Conservation (phyloP, 2,329 filamentous ascomycete genomes). For the Aspergillus brasiliensis region DNA sequence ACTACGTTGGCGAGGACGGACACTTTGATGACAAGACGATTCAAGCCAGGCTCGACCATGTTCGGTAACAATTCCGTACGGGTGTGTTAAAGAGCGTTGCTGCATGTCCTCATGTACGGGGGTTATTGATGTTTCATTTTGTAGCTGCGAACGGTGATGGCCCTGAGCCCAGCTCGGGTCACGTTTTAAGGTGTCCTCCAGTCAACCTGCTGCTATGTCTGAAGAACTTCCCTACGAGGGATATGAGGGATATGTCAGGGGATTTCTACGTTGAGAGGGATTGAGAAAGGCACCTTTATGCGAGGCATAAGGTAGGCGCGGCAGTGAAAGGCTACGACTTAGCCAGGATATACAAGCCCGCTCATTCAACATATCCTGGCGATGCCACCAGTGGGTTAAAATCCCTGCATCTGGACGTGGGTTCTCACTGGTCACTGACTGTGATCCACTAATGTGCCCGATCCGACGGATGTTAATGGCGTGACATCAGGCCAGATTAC, state of each 20-base stretch:
- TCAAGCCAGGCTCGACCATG: constrained; percentile 34
- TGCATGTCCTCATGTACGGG: neutral
- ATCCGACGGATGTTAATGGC: constrained; percentile 1
- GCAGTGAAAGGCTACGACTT: neutral
- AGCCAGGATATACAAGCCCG: neutral
- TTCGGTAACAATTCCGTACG: constrained; percentile 20
- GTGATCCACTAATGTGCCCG: neutral
- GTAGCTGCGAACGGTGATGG: neutral
- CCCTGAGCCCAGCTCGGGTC: neutral
- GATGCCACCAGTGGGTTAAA: neutral
- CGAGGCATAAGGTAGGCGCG: neutral
- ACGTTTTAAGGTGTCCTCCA: neutral
- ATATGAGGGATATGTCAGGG: neutral
- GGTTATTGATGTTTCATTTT: neutral
- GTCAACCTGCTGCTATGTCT: neutral
- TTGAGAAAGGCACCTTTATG: neutral
- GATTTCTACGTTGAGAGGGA: neutral
- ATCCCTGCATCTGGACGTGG: neutral
- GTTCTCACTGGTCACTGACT: neutral
- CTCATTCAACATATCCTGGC: neutral
- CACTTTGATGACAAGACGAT: constrained; percentile 43
- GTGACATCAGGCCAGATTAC: neutral
- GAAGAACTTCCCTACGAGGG: neutral
- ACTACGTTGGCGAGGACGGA: constrained; percentile 39
- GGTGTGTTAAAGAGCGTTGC: neutral